Evolutionary conservation across 2,329 filamentous ascomycete genomes (phyloP).

Genomic region (Venturia carpophila): DNA sequence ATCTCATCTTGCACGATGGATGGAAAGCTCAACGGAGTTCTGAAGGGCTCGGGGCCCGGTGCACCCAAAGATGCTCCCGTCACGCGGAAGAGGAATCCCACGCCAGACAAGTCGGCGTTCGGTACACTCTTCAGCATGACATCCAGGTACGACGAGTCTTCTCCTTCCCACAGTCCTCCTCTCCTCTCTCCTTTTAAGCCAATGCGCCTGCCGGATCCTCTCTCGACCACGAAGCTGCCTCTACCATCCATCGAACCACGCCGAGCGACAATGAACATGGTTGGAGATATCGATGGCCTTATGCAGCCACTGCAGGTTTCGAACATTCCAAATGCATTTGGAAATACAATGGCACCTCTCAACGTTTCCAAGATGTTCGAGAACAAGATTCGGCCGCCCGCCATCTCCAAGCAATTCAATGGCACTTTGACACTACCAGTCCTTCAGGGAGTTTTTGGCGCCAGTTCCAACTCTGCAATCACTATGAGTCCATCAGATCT

Average conservation of each 20-base stretch:
- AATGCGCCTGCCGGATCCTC: background rate
- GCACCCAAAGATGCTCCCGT: background rate
- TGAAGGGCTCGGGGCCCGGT: slow-evolving; percentile 8
- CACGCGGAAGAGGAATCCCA: slow-evolving; percentile 5
- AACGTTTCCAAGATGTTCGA: slow-evolving; percentile 13
- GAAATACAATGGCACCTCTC: slow-evolving; percentile 13
- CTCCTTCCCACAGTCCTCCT: background rate
- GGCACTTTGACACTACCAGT: background rate
- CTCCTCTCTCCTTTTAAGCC: background rate
- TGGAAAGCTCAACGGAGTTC: slow-evolving; percentile 10
- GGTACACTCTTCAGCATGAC: slow-evolving; percentile 26
- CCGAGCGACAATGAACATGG: slow-evolving; percentile 1
- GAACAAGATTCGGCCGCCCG: background rate
- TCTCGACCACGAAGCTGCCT: background rate
- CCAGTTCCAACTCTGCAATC: no score
- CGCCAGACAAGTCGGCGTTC: slow-evolving; percentile 1
- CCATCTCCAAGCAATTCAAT: background rate
- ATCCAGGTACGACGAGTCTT: slow-evolving; percentile 25
- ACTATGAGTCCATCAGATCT: background rate
- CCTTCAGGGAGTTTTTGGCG: background rate
- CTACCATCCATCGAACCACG: background rate
- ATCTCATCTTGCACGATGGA: slow-evolving; percentile 3
- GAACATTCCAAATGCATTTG: background rate
- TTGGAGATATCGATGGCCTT: slow-evolving; percentile 1
- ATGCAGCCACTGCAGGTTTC: background rate